Percentiles rank a stretch among this genome's conserved stretches.
Evolutionary conservation across 805 yeast species (phyloP).

Genomic region (Suhomyces xylopsoci): DNA sequence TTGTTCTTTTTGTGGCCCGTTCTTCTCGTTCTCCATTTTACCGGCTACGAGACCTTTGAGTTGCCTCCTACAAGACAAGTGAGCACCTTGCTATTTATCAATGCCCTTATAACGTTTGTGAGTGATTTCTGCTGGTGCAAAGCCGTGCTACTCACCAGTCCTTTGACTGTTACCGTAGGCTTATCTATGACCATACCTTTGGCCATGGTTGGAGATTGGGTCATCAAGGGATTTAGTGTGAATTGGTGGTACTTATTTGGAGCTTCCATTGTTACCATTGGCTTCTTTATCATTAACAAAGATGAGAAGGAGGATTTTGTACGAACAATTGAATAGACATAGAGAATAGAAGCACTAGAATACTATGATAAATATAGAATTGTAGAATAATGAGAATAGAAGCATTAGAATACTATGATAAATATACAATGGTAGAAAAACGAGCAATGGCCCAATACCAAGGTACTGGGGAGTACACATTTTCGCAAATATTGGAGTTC

Average conservation of each 20-base stretch:
- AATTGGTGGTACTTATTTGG: slow-evolving; percentile 69
- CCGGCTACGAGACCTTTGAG: slow-evolving; percentile 68
- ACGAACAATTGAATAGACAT: neutral
- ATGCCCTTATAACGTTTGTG: slow-evolving; percentile 75
- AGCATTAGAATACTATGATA: no score
- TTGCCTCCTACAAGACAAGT: slow-evolving; percentile 58
- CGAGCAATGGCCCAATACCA: no score
- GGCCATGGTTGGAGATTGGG: slow-evolving; percentile 87
- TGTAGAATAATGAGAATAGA: no score
- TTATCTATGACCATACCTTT: slow-evolving; percentile 89
- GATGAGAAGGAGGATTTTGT: slow-evolving; percentile 66
- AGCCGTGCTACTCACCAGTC: slow-evolving; percentile 90
- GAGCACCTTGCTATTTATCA: slow-evolving; percentile 52
- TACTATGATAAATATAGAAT: no score
- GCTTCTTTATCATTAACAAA: slow-evolving; percentile 79
- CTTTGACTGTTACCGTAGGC: slow-evolving; percentile 94
- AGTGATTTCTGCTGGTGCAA: slow-evolving; percentile 96
- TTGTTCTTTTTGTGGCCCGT: slow-evolving; percentile 79
- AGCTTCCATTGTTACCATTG: slow-evolving; percentile 73
- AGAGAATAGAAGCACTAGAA: no score
- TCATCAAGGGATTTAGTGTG: slow-evolving; percentile 63
- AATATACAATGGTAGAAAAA: no score
- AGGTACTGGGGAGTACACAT: no score
- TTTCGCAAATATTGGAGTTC: no score
- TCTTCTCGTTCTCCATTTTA: slow-evolving; percentile 57